Evolutionary conservation across 1,284 basidiomycete genomes (phyloP).

Genomic region (Peniophora sp.): DNA sequence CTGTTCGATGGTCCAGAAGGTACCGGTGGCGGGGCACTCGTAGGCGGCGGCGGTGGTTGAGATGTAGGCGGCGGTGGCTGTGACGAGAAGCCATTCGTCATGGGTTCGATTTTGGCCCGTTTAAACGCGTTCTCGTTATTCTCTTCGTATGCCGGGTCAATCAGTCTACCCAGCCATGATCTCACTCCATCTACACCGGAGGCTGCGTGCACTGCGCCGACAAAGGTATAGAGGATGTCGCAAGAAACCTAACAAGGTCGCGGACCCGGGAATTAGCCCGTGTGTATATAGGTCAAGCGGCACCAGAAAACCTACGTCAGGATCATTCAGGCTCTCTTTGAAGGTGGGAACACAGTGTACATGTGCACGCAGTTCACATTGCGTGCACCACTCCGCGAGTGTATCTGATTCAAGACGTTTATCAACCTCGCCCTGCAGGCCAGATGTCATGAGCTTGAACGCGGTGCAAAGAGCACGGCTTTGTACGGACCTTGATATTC

Average conservation of each 20-base stretch:
- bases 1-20: slow-evolving; percentile 13
- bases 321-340: slow-evolving; percentile 5
- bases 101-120: slow-evolving; percentile 7
- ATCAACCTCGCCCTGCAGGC: slow-evolving; percentile 26
- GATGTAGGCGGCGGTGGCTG: slow-evolving; percentile 30
- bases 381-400: slow-evolving; percentile 48
- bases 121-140: not conserved
- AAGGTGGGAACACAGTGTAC: slow-evolving; percentile 45
- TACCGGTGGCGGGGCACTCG: slow-evolving; percentile 1
- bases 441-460: not conserved
- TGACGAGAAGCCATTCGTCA: slow-evolving; percentile 13
- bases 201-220: slow-evolving; percentile 55
- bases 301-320: slow-evolving; percentile 2
- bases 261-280: slow-evolving; percentile 7
- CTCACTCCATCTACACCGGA: slow-evolving; percentile 43
- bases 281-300: not conserved
- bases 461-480: slow-evolving; percentile 1
- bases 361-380: slow-evolving; percentile 50
- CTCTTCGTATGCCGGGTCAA: slow-evolving; percentile 30
- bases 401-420: slow-evolving; percentile 32
- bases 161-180: slow-evolving; percentile 49
- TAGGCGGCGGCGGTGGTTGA: slow-evolving; percentile 48
- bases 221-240: slow-evolving; percentile 55
- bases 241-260: slow-evolving; percentile 44
- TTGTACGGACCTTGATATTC: slow-evolving; percentile 37